These are phyloP conservation scores for Plenodomus tracheiphilus DNA, from an alignment of 2,329 filamentous ascomycete species.

Conservation along the genomic window DNA sequence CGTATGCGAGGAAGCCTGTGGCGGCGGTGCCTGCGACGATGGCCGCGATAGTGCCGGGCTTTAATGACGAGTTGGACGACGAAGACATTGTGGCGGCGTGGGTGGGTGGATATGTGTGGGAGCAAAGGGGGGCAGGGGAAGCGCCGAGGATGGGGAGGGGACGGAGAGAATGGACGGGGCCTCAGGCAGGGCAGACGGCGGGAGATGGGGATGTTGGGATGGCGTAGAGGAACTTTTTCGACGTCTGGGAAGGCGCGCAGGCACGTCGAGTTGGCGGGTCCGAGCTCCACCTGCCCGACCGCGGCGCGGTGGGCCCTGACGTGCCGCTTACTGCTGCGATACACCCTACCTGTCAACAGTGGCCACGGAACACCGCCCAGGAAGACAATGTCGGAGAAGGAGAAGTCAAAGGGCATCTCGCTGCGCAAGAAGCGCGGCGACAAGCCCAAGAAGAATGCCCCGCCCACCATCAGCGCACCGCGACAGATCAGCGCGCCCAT, in stretches of 20 bases:
- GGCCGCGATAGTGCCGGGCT: conserved; percentile 61
- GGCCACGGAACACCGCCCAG: conserved; percentile 9
- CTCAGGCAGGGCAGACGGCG: conserved; percentile 5
- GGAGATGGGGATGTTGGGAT: conserved; percentile 13
- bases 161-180: not conserved
- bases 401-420: conserved; percentile 56
- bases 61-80: conserved; percentile 47
- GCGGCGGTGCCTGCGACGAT: conserved; percentile 62
- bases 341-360: conserved; percentile 10
- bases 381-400: conserved; percentile 52
- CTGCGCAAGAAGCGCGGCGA: conserved; percentile 64
- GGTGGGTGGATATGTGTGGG: conserved; percentile 11
- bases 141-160: too few species aligned
- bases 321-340: too few species aligned
- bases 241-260: conserved; percentile 24
- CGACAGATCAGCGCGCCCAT: conserved; percentile 57
- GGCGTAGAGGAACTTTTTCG: conserved; percentile 31
- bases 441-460: conserved; percentile 58
- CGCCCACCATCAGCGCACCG: conserved; percentile 53
- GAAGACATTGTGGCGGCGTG: conserved; percentile 19
- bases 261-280: conserved; percentile 18
- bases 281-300: conserved; percentile 24
- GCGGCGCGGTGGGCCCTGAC: too few species aligned
- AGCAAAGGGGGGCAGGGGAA: conserved; percentile 4
- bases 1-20: conserved; percentile 65